Evolutionary conservation across 2,329 filamentous ascomycete genomes (phyloP), one percentile per base, ranked within the genome.

Genomic region (Cucurbitaria berberidis): DNA sequence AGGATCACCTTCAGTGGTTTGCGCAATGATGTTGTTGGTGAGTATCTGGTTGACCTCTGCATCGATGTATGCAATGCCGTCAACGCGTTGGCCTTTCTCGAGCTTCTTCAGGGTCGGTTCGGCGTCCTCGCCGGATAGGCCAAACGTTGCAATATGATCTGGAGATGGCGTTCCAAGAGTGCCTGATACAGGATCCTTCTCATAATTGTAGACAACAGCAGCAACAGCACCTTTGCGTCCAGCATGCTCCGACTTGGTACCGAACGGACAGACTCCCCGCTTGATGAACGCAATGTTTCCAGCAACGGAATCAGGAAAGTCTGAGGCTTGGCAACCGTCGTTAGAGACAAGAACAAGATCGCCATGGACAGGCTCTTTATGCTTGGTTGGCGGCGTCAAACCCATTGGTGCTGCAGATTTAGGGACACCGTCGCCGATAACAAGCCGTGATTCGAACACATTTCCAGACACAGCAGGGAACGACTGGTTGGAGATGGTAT

Each of bases 131-230:
- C 83, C 81, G 1, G 85, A 84, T 9, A 93, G 77, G 1, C 89
- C 88, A 57, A 91, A 89, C 0, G 88, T 91, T 0, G 89, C 86
- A 11, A 90, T 58, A 36, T 81, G 69, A 88, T 84, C 40, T 69
- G 74, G 45, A 63, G 86, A 69, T 0, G 87, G 86, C 0, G 78
- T 81, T 10, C 88, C 89, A 3, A 95, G 79, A 1, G 90, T 93
- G 35, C 90, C 91, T 45, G 83, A 61, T 3, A 74, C 80, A 0
- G 76, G 72, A 1, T 86, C 89, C 1, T 82, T 78, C 4, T 87
- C 86, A 63, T 87, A 88, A 78, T 93, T 93, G 77, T 90, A 93
- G 34, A 95, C 81, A 15, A 95, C 76, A 1, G 87, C 89, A 2
- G 88, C 90, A 9, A 85, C 74, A 8, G 91, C 91, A 19, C 90